These are phyloP conservation scores for Thermothielavioides terrestris DNA, from an alignment of 495 filamentous ascomycete genomes.

Conservation along the genomic window DNA sequence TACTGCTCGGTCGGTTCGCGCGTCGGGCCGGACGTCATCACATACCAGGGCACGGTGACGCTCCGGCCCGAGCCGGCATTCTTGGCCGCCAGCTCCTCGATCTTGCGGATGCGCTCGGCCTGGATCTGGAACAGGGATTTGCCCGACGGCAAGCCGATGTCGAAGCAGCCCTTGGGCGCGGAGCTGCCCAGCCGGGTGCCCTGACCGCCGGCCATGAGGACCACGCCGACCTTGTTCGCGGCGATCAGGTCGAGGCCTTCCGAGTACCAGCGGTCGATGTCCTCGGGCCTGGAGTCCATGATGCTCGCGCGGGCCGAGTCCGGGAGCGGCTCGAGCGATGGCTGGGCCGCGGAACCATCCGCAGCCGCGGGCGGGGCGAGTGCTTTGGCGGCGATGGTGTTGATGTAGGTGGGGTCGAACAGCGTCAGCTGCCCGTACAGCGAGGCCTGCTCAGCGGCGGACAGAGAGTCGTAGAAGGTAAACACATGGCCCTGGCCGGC, in stretches of 20 bases:
- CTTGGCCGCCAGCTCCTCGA: constrained; percentile 77
- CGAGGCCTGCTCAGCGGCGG: constrained; percentile 58
- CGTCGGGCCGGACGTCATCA: constrained; percentile 99
- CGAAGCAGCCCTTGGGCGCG: constrained; percentile 90
- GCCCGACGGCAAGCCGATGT: constrained; percentile 83
- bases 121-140: constrained; percentile 98
- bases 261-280: constrained; percentile 78
- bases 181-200: constrained; percentile 92
- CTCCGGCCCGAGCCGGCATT: constrained; percentile 44
- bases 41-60: constrained; percentile 89
- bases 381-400: constrained; percentile 71
- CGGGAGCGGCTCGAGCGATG: constrained; percentile 81
- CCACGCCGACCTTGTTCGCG: constrained; percentile 84
- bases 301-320: constrained; percentile 84
- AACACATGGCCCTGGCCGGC: constrained; percentile 87
- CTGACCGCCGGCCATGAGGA: constrained; percentile 95
- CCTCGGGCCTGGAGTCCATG: constrained; percentile 73
- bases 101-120: constrained; percentile 80
- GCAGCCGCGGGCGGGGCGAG: constrained; percentile 62
- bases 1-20: constrained; percentile 83
- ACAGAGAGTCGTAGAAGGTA: constrained; percentile 76
- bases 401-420: constrained; percentile 76
- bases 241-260: constrained; percentile 78
- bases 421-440: constrained; percentile 73
- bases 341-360: constrained; percentile 32